Conservation (phyloP, 2,329 filamentous ascomycete genomes). For the Mycosphaerelloides madeirae region DNA sequence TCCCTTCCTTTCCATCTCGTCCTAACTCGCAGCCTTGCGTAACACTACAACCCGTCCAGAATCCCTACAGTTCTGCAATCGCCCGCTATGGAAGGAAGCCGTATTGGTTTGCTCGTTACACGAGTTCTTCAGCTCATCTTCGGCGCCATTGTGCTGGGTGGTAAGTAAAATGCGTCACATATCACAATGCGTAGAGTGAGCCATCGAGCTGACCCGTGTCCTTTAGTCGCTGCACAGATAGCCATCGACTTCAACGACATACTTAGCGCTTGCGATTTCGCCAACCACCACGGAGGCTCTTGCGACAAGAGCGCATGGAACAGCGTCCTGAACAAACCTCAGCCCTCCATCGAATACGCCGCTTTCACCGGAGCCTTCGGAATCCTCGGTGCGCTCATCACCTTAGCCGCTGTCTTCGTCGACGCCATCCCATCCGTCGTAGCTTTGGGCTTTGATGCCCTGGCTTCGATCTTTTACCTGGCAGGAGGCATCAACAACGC, state of each 20-base stretch:
- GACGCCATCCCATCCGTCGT: constrained; percentile 7
- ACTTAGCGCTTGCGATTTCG: constrained; percentile 2
- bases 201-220: too few species aligned
- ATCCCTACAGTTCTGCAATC: too few species aligned
- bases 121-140: constrained; percentile 8
- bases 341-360: constrained; percentile 3
- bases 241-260: neutral
- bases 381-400: constrained; percentile 11
- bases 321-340: constrained; percentile 2
- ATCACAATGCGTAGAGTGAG: too few species aligned
- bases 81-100: constrained; percentile 5
- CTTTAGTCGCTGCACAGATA: constrained; percentile 1
- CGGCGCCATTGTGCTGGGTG: neutral
- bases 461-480: constrained; percentile 17
- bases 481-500: constrained; percentile 13
- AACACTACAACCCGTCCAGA: too few species aligned
- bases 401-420: constrained; percentile 10
- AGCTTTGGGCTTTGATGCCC: constrained; percentile 6
- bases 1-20: too few species aligned
- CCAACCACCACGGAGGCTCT: neutral
- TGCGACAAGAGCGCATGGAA: neutral
- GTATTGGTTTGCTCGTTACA: constrained; percentile 5
- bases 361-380: constrained; percentile 15
- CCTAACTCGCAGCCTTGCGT: too few species aligned
- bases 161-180: too few species aligned